Evolutionary conservation across 805 yeast genomes (phyloP).

Genomic region (Sugiyamaella chiloensis): DNA sequence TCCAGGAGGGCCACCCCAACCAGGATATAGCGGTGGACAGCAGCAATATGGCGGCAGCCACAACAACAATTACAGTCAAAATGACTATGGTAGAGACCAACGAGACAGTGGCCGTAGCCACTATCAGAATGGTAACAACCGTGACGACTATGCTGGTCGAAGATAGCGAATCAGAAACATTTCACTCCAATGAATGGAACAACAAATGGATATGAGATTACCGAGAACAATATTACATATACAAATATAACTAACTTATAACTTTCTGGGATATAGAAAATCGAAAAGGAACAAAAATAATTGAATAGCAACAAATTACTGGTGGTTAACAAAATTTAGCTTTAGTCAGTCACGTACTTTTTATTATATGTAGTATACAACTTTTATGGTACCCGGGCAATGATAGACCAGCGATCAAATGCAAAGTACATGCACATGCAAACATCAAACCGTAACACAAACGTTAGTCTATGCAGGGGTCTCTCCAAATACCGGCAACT

Average conservation of each 20-base stretch:
- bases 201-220: background rate
- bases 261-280: no score
- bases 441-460: background rate
- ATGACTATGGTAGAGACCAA: slow-evolving; percentile 9
- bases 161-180: no score
- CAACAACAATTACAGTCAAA: slow-evolving; percentile 4
- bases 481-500: slow-evolving; percentile 24
- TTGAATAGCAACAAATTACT: no score
- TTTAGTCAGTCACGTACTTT: no score
- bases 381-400: no score
- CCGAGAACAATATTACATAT: background rate
- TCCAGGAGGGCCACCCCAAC: background rate
- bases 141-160: background rate
- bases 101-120: slow-evolving; percentile 5
- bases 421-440: no score
- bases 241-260: no score
- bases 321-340: no score
- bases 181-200: no score
- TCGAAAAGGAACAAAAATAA: no score
- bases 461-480: slow-evolving; percentile 4
- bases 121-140: slow-evolving; percentile 6
- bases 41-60: background rate
- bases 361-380: no score
- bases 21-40: slow-evolving; percentile 7
- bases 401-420: no score